These are phyloP conservation scores for Dryas drummondii DNA, from an alignment of 306 rosid genomes.

Conservation along the genomic window DNA sequence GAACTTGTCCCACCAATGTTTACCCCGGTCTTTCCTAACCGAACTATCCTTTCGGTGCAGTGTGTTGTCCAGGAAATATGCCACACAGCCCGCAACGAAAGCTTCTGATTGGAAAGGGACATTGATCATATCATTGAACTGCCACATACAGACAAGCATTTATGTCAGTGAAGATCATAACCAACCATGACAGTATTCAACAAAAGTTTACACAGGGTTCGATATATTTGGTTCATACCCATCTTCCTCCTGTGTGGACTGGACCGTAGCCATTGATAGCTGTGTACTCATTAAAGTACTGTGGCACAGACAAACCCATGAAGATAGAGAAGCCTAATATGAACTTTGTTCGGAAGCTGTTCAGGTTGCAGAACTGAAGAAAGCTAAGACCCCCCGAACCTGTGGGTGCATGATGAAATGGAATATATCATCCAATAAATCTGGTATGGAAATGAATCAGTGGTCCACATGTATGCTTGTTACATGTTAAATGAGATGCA, in stretches of 20 bases:
- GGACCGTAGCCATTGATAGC: conserved; percentile 85
- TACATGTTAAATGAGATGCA: conserved; percentile 14
- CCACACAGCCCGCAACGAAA: conserved; percentile 80
- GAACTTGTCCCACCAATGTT: conserved; percentile 97
- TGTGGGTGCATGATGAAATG: conserved; percentile 15
- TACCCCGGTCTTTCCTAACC: conserved; percentile 89
- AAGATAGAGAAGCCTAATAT: conserved; percentile 86
- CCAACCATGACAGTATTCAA: not conserved
- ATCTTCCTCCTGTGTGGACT: conserved; percentile 80
- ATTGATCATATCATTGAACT: conserved; percentile 93
- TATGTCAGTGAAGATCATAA: conserved; percentile 9
- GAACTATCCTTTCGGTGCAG: conserved; percentile 56
- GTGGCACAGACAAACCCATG: conserved; percentile 86
- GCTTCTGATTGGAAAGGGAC: conserved; percentile 93
- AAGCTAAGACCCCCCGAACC: conserved; percentile 88
- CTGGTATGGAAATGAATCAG: conserved; percentile 8
- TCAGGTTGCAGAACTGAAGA: conserved; percentile 97
- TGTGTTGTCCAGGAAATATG: conserved; percentile 89
- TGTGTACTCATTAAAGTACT: conserved; percentile 93
- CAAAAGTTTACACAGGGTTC: conserved; percentile 11
- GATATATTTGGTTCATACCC: conserved; percentile 54
- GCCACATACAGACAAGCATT: conserved; percentile 23
- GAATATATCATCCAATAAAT: not conserved
- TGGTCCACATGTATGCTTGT: conserved; percentile 9
- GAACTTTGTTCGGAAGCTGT: conserved; percentile 88